Evolutionary conservation across 441 rosid species (phyloP).

Genomic region (Gossypium gossypioides): DNA sequence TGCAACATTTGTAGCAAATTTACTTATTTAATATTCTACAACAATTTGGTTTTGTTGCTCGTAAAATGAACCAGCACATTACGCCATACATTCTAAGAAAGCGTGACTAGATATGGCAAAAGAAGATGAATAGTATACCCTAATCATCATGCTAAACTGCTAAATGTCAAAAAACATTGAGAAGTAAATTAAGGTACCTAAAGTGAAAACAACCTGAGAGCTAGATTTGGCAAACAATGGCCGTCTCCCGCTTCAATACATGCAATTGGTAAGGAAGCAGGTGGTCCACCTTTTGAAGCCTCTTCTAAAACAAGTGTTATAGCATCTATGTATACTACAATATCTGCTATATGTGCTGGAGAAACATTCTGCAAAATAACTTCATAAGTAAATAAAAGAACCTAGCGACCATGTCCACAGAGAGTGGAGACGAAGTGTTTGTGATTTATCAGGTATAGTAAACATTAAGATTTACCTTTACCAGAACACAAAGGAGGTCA

Average conservation of each 20-base stretch:
- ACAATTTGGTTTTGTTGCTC: not conserved
- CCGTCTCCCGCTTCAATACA: conserved; percentile 87
- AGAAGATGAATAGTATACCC: not conserved
- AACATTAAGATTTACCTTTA: conserved; percentile 45
- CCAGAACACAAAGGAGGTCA: conserved; percentile 90
- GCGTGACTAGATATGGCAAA: not conserved
- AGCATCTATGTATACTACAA: conserved; percentile 73
- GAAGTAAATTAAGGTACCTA: conserved; percentile 20
- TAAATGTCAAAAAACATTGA: not conserved
- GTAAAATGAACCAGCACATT: not conserved
- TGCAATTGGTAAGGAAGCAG: conserved; percentile 74
- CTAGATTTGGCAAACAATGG: conserved; percentile 72
- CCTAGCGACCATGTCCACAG: not conserved
- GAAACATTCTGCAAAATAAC: conserved; percentile 67
- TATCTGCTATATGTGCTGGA: conserved; percentile 58
- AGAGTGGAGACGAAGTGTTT: not conserved
- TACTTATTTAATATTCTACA: not conserved
- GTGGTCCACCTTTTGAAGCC: conserved; percentile 60
- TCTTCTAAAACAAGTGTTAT: conserved; percentile 78
- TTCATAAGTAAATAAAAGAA: not conserved
- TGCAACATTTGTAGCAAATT: not conserved
- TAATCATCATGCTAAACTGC: not conserved
- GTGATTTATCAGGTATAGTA: not conserved
- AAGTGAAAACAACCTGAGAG: conserved; percentile 60
- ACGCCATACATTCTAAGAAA: not conserved